Evolutionary conservation across 225 moss, liverwort and hornwort genomes (phyloP), one percentile per base, ranked within the genome.

Genomic region (Bryoerythrophyllum caledonicum): DNA sequence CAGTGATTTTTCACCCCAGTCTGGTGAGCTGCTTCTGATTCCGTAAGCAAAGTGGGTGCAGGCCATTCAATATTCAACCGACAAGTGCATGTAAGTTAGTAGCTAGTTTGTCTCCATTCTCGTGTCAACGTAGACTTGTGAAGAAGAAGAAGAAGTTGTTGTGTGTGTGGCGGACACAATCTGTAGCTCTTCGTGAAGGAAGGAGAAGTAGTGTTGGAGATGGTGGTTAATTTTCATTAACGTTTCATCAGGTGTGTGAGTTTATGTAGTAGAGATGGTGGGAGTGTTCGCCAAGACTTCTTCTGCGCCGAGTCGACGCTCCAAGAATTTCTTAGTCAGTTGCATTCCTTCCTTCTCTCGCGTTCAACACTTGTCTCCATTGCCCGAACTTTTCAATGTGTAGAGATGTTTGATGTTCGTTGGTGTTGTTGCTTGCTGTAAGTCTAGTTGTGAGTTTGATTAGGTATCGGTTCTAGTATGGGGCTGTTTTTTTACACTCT

Each of bases 271-370:
- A 11, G 71, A 25, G 64, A 84, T 84, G 84, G 80, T 83, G 76
- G 76, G 83, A 73, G 76, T 83, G 57, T 76, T 80, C 34, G 76
- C 80, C 13, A 80, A 68, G 80, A 77, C 77, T 44, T 74, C 74
- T 1, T 69, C 73, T 43, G 73, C 69, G 57, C 16, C 64, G 3
- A 80, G 84, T 32, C 32, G 32, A 32, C 84, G 84, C 46, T 66
- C 84, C 80, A 84, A 84, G 73, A 65, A 77, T 55, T 84, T 84
- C 80, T 74, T 84, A 77, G 84, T 84, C 60, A 69, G 70, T 69
- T 65, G 17, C 17, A 49, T 49, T 51, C 23, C 52, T 49, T 55
- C 43, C 55, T 64, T 70, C 43, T 24, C 20, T 34, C 26, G 21
- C 20, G 40, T 62, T 44, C 1, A 53, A n/a, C n/a, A n/a, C n/a